Evolutionary conservation across 1,284 basidiomycete species (phyloP), one percentile per base, ranked within the genome.

Genomic region (Fomitiporia mediterranea): DNA sequence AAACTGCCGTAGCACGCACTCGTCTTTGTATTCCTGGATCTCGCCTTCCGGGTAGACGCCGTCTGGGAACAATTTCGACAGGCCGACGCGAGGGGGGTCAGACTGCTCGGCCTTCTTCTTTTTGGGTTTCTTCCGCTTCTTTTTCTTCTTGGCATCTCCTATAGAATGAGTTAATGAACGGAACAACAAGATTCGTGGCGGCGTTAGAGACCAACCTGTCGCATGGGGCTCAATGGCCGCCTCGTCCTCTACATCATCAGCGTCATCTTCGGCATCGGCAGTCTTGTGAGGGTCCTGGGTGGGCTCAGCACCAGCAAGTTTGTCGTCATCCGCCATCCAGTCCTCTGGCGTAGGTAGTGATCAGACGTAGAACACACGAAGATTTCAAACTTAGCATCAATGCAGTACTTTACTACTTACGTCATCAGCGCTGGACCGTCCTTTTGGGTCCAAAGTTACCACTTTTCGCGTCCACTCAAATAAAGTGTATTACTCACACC

Each of bases 61-160:
- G 66, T 82, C 83, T 19, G 88, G 82, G 76, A 93, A 99, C 61
- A 99, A 80, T 69, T 94, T 95, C 60, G 89, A 89, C 62, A 99
- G 71, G 2, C 91, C 93, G 19, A 97, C 77, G 17, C 91, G 83
- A n/a, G 96, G 96, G 19, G 97, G 97, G 52, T 95, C 92, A n/a
- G 84, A 85, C 74, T 98, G 96, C 60, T 82, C 78, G 15, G 66
- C 60, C 67, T 83, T 84, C 72, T 91, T 92, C 79, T 92, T 93
- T 73, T 92, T 93, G 37, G 84, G 68, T 73, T 94, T 96, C 72
- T 91, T 94, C 78, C 97, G 97, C 70, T 97, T 98, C 78, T 92
- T 92, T 71, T 91, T 91, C 72, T 91, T 91, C 69, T 88, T 88
- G 43, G 66, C 72, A 55, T 78, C 74, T n/a, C 58, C 63, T 63